Percentiles rank a stretch among this genome's conserved stretches.
These are phyloP conservation scores for Talaromyces marneffei DNA, from an alignment of 2,329 filamentous ascomycete genomes.

Conservation along the genomic window DNA sequence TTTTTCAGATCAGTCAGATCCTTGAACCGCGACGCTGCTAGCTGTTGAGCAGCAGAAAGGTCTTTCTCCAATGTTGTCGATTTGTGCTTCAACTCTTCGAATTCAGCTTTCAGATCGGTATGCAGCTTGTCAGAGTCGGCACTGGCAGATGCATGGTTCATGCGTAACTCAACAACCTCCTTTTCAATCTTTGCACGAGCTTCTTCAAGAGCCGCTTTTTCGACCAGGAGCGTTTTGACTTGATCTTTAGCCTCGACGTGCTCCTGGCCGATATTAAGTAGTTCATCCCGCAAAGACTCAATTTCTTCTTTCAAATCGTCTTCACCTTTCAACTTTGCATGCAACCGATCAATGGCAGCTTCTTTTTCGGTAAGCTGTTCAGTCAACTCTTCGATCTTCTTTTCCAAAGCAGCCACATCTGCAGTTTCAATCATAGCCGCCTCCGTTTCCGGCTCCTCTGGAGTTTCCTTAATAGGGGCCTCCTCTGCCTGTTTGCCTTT, in stretches of 20 bases:
- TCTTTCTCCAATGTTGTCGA: conserved; percentile 70
- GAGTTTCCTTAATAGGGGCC: conserved; percentile 20
- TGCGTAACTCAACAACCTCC: conserved; percentile 57
- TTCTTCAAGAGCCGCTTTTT: conserved; percentile 59
- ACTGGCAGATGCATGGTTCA: conserved; percentile 40
- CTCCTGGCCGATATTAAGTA: conserved; percentile 73
- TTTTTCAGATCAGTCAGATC: conserved; percentile 77
- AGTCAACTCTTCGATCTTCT: conserved; percentile 32
- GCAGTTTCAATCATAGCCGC: conserved; percentile 31
- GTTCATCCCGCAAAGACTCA: conserved; percentile 71
- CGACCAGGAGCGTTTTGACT: conserved; percentile 61
- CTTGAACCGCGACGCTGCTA: conserved; percentile 82
- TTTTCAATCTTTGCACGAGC: conserved; percentile 64
- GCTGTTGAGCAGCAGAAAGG: conserved; percentile 74
- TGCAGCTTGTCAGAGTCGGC: conserved; percentile 49
- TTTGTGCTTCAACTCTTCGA: conserved; percentile 66
- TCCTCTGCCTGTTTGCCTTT: conserved; percentile 52
- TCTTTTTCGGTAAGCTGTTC: conserved; percentile 54
- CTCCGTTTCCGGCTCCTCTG: conserved; percentile 10
- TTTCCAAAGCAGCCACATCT: conserved; percentile 29
- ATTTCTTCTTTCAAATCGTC: conserved; percentile 80
- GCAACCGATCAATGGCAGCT: conserved; percentile 64
- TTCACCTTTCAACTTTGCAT: conserved; percentile 65
- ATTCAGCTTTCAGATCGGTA: conserved; percentile 54
- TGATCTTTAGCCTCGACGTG: conserved; percentile 77